Conservation (phyloP, 2,329 filamentous ascomycete genomes). For the Coleophoma eucalyptorum region DNA sequence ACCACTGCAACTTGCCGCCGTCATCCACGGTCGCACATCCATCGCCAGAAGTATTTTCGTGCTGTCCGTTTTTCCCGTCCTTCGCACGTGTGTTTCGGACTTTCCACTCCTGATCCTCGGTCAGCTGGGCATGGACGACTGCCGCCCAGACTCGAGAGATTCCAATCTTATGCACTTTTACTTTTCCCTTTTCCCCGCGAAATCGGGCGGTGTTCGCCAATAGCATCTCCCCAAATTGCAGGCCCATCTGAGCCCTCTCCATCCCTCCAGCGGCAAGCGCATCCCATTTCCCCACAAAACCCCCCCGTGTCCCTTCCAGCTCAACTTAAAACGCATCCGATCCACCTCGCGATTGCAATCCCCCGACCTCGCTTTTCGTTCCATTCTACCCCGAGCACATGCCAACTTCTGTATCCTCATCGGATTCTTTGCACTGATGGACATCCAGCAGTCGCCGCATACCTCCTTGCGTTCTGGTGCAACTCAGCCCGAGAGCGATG, state of each 20-base stretch:
- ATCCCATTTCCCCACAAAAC: constrained; percentile 8
- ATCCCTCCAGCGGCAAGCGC: background rate
- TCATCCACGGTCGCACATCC: too few species aligned
- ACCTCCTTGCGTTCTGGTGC: constrained; percentile 16
- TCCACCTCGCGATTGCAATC: constrained; percentile 13
- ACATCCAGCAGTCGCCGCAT: constrained; percentile 24
- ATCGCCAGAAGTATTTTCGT: too few species aligned
- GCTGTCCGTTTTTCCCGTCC: too few species aligned
- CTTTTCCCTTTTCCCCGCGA: too few species aligned
- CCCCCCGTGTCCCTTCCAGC: background rate
- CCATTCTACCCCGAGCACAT: constrained; percentile 20
- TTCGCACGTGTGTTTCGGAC: too few species aligned
- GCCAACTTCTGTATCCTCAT: background rate
- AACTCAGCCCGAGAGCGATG: constrained; percentile 26
- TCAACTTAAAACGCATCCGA: background rate
- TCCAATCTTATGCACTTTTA: too few species aligned
- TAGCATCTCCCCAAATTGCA: too few species aligned
- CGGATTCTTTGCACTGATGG: constrained; percentile 17
- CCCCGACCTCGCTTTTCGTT: constrained; percentile 14
- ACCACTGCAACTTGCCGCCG: too few species aligned
- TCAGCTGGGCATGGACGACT: too few species aligned
- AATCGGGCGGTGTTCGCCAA: too few species aligned
- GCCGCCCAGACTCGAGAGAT: too few species aligned
- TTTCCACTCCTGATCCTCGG: too few species aligned
- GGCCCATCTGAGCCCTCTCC: background rate